A percentile compares a stretch with the other conserved stretches of the same genome.
Conservation (phyloP, 768 basidiomycete species). For the Crucibulum laeve region DNA sequence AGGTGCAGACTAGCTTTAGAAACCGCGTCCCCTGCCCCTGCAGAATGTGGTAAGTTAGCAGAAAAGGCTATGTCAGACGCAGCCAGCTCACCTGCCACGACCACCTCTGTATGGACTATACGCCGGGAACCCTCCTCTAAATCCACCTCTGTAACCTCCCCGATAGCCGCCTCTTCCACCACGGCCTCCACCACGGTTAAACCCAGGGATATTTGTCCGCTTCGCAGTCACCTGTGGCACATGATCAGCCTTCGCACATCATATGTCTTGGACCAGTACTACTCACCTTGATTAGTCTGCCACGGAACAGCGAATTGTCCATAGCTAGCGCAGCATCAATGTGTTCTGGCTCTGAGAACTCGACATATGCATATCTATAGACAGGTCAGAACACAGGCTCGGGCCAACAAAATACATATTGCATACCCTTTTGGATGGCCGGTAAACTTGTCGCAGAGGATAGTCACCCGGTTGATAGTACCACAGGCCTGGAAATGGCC, state of each 20-base stretch:
- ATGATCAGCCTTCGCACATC: neutral
- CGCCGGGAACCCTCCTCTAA: conserved; percentile 41
- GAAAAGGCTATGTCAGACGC: conserved; percentile 2
- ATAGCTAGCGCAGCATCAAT: conserved; percentile 89
- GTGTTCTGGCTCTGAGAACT: conserved; percentile 91
- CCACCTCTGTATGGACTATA: conserved; percentile 61
- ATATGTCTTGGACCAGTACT: conserved; percentile 1
- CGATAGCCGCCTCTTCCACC: conserved; percentile 63
- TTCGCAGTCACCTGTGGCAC: conserved; percentile 80
- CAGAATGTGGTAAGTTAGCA: neutral
- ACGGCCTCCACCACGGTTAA: conserved; percentile 78
- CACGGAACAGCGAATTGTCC: conserved; percentile 95
- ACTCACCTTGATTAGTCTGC: conserved; percentile 82
- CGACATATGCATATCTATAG: conserved; percentile 92
- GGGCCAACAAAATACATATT: no score
- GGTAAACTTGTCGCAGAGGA: conserved; percentile 99
- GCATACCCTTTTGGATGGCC: conserved; percentile 97
- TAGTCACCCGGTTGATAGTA: conserved; percentile 97
- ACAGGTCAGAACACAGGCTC: conserved; percentile 2
- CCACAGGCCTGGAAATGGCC: conserved; percentile 96
- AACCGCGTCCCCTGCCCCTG: conserved; percentile 67
- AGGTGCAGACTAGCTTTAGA: conserved; percentile 34
- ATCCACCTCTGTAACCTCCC: conserved; percentile 48
- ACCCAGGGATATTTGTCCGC: conserved; percentile 93
- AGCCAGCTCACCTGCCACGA: conserved; percentile 64